phyloP scores from a whole-genome alignment of 495 filamentous ascomycete genomes.

The Sordaria brevicollis region DNA sequence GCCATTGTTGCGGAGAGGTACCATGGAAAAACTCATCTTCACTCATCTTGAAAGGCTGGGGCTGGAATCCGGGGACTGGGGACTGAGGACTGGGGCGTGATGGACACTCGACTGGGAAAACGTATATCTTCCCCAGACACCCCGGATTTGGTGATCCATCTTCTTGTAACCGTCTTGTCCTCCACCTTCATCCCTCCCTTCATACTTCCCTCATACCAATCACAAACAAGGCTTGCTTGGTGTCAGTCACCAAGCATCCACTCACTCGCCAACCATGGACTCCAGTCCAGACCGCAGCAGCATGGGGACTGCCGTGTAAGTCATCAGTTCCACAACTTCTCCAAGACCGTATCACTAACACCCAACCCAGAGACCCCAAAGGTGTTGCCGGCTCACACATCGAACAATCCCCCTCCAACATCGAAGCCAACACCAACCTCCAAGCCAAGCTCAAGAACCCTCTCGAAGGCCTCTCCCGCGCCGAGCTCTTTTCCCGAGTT shows the following conservation, averaged over 20 bases:
- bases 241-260: neutral
- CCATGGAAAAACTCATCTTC: neutral
- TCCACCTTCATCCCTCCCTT: neutral
- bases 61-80: neutral
- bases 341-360: neutral
- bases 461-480: slow-evolving; percentile 42
- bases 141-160: neutral
- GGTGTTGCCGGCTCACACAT: slow-evolving; percentile 22
- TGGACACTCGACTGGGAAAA: neutral
- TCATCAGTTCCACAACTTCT: neutral
- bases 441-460: slow-evolving; percentile 46
- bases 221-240: neutral
- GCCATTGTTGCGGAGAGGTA: neutral
- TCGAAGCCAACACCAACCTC: slow-evolving; percentile 36
- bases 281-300: neutral
- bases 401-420: slow-evolving; percentile 22
- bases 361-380: slow-evolving; percentile 14
- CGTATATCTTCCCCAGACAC: neutral
- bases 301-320: neutral
- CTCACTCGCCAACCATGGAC: neutral
- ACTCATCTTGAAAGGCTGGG: neutral
- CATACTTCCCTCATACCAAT: neutral
- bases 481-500: slow-evolving; percentile 44
- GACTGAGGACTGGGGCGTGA: neutral
- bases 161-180: neutral